Evolutionary conservation across 2,329 filamentous ascomycete species (phyloP), one percentile per base, ranked within the genome.

Genomic region (Aspergillus pseudoviridinutans): DNA sequence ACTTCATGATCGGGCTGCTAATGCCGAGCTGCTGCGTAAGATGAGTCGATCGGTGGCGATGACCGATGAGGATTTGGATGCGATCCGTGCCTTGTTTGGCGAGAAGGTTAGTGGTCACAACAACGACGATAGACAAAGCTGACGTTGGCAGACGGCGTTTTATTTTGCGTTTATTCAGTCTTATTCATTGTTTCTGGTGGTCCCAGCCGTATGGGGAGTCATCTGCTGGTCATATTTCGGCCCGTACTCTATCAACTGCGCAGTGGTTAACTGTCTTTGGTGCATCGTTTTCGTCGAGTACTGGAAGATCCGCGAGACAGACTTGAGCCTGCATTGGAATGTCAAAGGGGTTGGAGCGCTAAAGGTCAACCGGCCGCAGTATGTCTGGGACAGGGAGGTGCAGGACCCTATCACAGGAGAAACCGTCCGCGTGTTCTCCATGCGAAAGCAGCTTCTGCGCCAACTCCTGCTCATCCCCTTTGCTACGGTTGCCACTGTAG

Each of bases 141-240:
- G 25, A 20, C 12, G 6, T 22, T 51, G 8, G 24, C 61, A 85
- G 81, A 89, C 97, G 58, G 93, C 90, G 38, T 96, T 95, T 74
- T 97, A 97, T 78, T 97, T 96, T 72, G 91, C 92, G 42, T 97
- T 97, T 70, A 83, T 95, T 32, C 90, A 96, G 69, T 88, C 88
- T 35, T 97, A 97, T 76, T 95, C 96, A 70, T 82, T 85, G 58
- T 96, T 95, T 70, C 80, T 96, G 27, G 75, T 90, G n/a, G 88
- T 93, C 58, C 92, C 92, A 0, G 90, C 92, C 0, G 86, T 80
- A 4, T 87, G 94, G 65, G 93, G 93, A 3, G 80, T 90, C 44
- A 80, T 84, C 1, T 84, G 88, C 12, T 97, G 91, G 90, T 74
- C 92, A 29, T 78, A 96, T n/a, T 80, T 96, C 0, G 91, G 91